phyloP scores from a whole-genome alignment of 192 early-diverging fungal genomes.

The Podila epicladia region DNA sequence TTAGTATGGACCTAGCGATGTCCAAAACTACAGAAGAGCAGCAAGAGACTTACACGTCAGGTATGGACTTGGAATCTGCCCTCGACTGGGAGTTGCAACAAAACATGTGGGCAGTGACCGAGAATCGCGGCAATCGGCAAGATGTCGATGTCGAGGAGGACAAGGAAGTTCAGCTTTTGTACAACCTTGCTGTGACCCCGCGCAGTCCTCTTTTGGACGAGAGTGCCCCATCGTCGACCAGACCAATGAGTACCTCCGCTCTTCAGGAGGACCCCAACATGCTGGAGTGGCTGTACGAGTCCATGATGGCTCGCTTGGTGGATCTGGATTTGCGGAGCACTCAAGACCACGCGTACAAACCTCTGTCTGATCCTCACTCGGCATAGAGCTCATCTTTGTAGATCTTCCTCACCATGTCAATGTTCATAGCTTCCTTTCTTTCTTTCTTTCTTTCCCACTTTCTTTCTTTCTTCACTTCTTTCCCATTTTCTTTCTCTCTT shows the following conservation, averaged over 20 bases:
- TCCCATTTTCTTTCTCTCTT: no score
- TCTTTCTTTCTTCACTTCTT: no score
- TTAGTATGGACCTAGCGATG: neutral
- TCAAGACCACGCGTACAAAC: constrained; percentile 9
- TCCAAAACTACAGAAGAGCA: neutral
- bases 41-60: neutral
- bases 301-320: constrained; percentile 48
- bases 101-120: constrained; percentile 26
- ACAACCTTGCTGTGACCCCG: constrained; percentile 15
- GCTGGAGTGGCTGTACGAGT: constrained; percentile 47
- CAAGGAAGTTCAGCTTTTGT: constrained; percentile 38
- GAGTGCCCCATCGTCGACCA: neutral
- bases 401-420: neutral
- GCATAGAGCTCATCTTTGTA: constrained; percentile 1
- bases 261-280: constrained; percentile 47
- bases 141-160: constrained; percentile 28
- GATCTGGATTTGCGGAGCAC: constrained; percentile 36
- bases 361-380: constrained; percentile 10
- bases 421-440: neutral
- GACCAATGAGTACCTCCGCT: neutral
- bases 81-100: constrained; percentile 45
- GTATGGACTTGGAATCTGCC: neutral
- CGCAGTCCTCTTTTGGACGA: neutral
- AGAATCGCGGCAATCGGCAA: neutral
- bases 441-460: neutral